Base-by-base conservation (phyloP, 2,329 filamentous ascomycete species). In the Chaetomiaceae sp. region DNA sequence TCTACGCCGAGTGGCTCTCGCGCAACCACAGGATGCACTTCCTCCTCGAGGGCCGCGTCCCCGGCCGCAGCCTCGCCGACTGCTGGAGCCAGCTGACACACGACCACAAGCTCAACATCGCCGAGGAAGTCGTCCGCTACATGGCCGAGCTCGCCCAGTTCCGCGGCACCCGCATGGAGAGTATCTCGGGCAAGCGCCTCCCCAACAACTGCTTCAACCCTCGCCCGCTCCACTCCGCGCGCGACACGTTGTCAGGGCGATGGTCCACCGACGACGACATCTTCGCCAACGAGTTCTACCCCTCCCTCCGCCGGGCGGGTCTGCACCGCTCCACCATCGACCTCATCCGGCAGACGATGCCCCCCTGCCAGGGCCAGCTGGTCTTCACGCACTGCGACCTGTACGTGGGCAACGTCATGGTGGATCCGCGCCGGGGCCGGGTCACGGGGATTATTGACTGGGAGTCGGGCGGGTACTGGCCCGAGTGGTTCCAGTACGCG, bases 381-480 rank as follows among this genome's bases (percentile, higher is more conserved):
- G 40, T n/a, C 6, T 6, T 57, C 8, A 52, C 48, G 12, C 55
- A 57, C 27, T 47, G 52, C 17, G 55, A 57, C 27, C 37, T 57
- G 20, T 57, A 38, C 49, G 15, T 37, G 7, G 52, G 52, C 4
- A 57, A 57, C 25, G 12, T 57, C 34, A 53, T 57, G 47, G 52
- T 57, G 15, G 39, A 52, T 22, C 36, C 34, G 14, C 5, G 1
- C 1, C 19, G 14, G 3, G 39, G 34, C 15, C 5, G 6, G 1
- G 39, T 57, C 11, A 53, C 52, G 22, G 55, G 17, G 8, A 38
- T 57, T 19, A 57, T 57, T 14, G 55, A 57, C 46, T 57, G 55
- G 55, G 52, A 57, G 47, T 49, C 33, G 7, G 38, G 39, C 17
- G 55, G 55, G 2, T 57, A 37, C 40, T 57, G 51, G 48, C 55